Conservation (phyloP, 352 stramenopile species). For the Phytophthora parvispora region DNA sequence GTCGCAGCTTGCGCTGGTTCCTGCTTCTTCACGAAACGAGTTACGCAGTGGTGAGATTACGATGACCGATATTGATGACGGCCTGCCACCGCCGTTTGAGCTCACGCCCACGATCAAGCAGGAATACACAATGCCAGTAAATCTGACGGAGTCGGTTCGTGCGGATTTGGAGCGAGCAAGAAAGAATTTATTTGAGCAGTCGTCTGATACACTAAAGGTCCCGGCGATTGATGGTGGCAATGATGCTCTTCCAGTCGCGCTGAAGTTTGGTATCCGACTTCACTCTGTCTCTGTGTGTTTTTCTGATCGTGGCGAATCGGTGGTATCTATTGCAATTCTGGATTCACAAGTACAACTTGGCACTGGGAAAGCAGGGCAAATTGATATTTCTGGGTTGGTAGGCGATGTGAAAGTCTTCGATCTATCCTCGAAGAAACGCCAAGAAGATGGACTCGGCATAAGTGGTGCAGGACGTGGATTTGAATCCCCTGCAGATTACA, state of each 20-base stretch:
- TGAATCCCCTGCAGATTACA: slow-evolving; percentile 36
- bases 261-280: slow-evolving; percentile 63
- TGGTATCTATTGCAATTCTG: slow-evolving; percentile 78
- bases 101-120: slow-evolving; percentile 68
- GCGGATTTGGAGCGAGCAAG: slow-evolving; percentile 85
- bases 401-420: slow-evolving; percentile 83
- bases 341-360: slow-evolving; percentile 52
- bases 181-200: slow-evolving; percentile 61
- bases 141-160: slow-evolving; percentile 82
- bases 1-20: slow-evolving; percentile 51
- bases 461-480: slow-evolving; percentile 17
- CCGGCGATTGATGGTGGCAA: background rate
- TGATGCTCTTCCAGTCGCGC: slow-evolving; percentile 10
- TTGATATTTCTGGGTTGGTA: slow-evolving; percentile 58
- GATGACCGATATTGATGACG: slow-evolving; percentile 27
- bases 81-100: slow-evolving; percentile 63
- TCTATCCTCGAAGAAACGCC: slow-evolving; percentile 49
- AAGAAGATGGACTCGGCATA: slow-evolving; percentile 35
- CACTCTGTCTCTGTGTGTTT: slow-evolving; percentile 88
- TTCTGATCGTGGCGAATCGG: slow-evolving; percentile 70
- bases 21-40: slow-evolving; percentile 25
- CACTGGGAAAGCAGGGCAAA: slow-evolving; percentile 31
- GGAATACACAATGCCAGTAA: slow-evolving; percentile 80
- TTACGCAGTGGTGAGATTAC: slow-evolving; percentile 18
- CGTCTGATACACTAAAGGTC: slow-evolving; percentile 9